Percentiles rank a stretch among this genome's conserved stretches.
Conservation (phyloP, 2,329 filamentous ascomycete genomes). For the Stylonectria norvegica region DNA sequence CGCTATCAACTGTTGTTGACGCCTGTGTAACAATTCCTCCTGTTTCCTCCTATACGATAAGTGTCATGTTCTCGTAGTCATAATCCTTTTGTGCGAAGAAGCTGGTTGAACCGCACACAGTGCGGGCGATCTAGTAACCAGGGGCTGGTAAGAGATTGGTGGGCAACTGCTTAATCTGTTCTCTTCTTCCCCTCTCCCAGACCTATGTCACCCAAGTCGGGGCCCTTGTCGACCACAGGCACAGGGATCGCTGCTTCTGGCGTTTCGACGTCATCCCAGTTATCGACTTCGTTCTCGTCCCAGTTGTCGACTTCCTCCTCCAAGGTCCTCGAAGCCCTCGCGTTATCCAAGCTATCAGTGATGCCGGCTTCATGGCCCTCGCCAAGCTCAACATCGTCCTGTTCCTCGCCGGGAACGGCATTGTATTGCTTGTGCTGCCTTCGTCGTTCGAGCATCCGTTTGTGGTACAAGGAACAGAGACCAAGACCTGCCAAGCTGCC, state of each 20-base stretch:
- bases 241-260: conserved; percentile 17
- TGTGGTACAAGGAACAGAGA: conserved; percentile 87
- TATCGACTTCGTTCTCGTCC: conserved; percentile 74
- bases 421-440: conserved; percentile 70
- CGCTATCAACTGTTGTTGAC: too few species aligned
- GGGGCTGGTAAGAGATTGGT: too few species aligned
- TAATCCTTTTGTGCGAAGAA: too few species aligned
- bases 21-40: too few species aligned
- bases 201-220: conserved; percentile 27
- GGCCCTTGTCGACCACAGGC: conserved; percentile 16
- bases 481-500: conserved; percentile 71
- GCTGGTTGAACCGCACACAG: too few species aligned
- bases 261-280: conserved; percentile 54
- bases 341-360: conserved; percentile 35
- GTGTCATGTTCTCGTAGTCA: too few species aligned
- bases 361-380: conserved; percentile 67
- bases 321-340: conserved; percentile 40
- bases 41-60: too few species aligned
- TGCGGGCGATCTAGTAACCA: too few species aligned
- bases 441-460: conserved; percentile 88
- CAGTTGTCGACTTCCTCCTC: conserved; percentile 89
- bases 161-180: conserved; percentile 31
- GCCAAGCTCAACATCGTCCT: conserved; percentile 74
- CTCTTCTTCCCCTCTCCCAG: conserved; percentile 33
- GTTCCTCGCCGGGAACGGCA: conserved; percentile 61